Conservation (phyloP, 2,329 filamentous ascomycete species). For the Epichloe typhina region DNA sequence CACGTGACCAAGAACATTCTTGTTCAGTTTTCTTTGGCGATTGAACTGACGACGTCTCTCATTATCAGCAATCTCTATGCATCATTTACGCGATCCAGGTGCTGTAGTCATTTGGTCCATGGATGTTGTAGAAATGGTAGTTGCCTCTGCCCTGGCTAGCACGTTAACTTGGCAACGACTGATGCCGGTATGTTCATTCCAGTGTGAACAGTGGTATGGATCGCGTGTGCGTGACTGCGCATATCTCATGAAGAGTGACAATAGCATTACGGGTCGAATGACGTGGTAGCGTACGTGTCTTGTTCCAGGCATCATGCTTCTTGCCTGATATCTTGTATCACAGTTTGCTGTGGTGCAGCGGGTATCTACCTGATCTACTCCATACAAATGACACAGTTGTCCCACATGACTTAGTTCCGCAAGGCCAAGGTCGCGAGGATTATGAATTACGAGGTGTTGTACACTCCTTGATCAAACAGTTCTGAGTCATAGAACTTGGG, state of each 20-base stretch:
- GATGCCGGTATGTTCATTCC: not conserved
- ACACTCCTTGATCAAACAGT: slow-evolving; percentile 61
- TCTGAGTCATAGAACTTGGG: slow-evolving; percentile 73
- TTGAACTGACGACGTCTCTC: not conserved
- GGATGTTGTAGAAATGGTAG: no score
- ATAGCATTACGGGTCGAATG: not conserved
- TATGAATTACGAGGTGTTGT: slow-evolving; percentile 12
- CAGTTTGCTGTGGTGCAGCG: not conserved
- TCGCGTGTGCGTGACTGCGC: not conserved
- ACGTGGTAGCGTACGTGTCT: not conserved
- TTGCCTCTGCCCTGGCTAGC: no score
- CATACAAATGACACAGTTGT: not conserved
- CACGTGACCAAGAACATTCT: not conserved
- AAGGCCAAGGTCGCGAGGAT: not conserved
- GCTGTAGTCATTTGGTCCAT: no score
- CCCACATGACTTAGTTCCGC: not conserved
- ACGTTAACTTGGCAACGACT: not conserved
- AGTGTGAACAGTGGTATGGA: not conserved
- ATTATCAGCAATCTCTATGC: not conserved
- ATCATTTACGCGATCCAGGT: not conserved
- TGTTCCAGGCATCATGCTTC: not conserved
- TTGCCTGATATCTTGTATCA: not conserved
- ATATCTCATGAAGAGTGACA: not conserved
- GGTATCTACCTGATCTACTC: not conserved
- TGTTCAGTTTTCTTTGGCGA: not conserved